A percentile compares a stretch with the other conserved stretches of the same genome.
Evolutionary conservation across 2,329 filamentous ascomycete genomes (phyloP).

Genomic region (Ophiostoma quercus): DNA sequence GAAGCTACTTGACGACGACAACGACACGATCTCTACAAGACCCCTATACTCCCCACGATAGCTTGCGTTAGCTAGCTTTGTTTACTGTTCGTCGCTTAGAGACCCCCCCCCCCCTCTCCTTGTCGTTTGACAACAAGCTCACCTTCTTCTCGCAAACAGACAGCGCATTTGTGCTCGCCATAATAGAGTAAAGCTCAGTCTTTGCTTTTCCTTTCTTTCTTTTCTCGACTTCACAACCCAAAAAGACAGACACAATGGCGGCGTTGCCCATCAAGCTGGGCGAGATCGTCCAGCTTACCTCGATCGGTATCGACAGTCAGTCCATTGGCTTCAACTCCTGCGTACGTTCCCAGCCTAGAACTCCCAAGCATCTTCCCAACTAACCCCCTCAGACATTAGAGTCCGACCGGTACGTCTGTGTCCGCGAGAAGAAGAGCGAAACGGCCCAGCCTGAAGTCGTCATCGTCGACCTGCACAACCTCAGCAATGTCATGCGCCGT

Average conservation of each 20-base stretch:
- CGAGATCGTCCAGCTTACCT: slow-evolving; percentile 40
- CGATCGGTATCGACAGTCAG: slow-evolving; percentile 36
- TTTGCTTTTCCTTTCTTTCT: slow-evolving; percentile 4
- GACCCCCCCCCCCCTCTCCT: background rate
- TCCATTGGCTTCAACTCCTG: slow-evolving; percentile 81
- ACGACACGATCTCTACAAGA: background rate
- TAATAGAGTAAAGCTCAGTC: slow-evolving; percentile 5
- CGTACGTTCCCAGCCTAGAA: slow-evolving; percentile 48
- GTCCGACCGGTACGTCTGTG: slow-evolving; percentile 93
- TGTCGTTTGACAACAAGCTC: background rate
- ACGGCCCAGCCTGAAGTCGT: slow-evolving; percentile 85
- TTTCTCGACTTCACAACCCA: slow-evolving; percentile 4
- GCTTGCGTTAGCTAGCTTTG: slow-evolving; percentile 3
- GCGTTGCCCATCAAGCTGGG: slow-evolving; percentile 40
- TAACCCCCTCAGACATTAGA: slow-evolving; percentile 71
- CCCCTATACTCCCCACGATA: background rate
- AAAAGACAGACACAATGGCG: slow-evolving; percentile 33
- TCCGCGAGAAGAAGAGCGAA: slow-evolving; percentile 88
- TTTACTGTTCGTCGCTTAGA: slow-evolving; percentile 16
- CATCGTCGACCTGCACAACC: slow-evolving; percentile 96
- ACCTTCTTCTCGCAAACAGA: background rate
- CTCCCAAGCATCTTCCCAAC: slow-evolving; percentile 16
- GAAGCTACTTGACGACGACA: slow-evolving; percentile 17
- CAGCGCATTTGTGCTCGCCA: slow-evolving; percentile 19
- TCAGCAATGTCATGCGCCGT: slow-evolving; percentile 88